phyloP scores from a whole-genome alignment of 2,329 filamentous ascomycete genomes.

The Annulohypoxylon truncatum region DNA sequence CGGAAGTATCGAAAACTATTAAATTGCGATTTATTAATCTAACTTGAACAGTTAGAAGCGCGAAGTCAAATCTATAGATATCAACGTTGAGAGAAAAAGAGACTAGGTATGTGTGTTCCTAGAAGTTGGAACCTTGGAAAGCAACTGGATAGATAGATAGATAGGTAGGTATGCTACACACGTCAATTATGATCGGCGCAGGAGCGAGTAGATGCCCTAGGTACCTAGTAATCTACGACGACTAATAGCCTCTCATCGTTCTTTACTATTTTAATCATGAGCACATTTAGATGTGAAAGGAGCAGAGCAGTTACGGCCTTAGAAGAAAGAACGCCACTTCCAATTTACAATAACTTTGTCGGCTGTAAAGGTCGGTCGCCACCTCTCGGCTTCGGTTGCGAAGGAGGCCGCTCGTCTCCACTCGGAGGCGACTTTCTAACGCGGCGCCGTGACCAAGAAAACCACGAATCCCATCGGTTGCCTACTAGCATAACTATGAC shows the following conservation, averaged over 20 bases:
- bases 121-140: too few species aligned
- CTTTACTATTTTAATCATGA: background rate
- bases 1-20: too few species aligned
- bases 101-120: too few species aligned
- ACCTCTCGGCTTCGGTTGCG: constrained; percentile 19
- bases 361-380: constrained; percentile 19
- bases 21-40: background rate
- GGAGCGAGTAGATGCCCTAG: background rate
- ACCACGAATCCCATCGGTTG: constrained; percentile 11
- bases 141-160: too few species aligned
- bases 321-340: background rate
- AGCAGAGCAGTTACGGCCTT: background rate
- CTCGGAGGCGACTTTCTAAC: constrained; percentile 29
- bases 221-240: background rate
- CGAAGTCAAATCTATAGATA: too few species aligned
- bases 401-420: constrained; percentile 6
- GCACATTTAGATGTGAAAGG: background rate
- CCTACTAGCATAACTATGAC: constrained; percentile 18
- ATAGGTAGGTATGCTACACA: too few species aligned
- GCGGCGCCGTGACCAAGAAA: constrained; percentile 9
- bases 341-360: background rate
- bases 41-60: background rate
- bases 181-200: too few species aligned
- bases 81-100: too few species aligned
- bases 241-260: background rate